Base-by-base conservation (phyloP, 805 yeast genomes). In the Tetrapisispora iriomotensis region DNA sequence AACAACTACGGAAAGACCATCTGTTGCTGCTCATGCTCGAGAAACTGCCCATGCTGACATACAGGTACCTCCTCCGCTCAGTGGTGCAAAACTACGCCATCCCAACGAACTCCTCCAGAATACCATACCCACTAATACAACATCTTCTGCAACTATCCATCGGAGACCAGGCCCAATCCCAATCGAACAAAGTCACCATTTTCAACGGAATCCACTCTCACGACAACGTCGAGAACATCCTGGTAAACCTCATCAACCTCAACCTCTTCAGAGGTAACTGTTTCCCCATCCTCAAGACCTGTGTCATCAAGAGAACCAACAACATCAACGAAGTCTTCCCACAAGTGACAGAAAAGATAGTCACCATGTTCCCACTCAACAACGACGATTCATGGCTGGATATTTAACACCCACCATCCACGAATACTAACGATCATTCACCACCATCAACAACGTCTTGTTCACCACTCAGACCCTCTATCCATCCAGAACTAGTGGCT, bases 41-140 rank as follows among this genome's bases (percentile, higher is more conserved):
- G 32, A 72, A 70, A 44, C 46, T 66, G 12, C 60, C 65, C 8
- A 50, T 72, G 28, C 47, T 72, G 2, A 49, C 71, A 0, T 53
- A 71, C 14, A 56, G 77, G 39, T 70, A 71, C 39, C 41, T 58
- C 13, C 21, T 61, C 7, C 48, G 52, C 36, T 40, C 37, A 2
- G 43, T 49, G 10, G 42, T 60, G 13, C 40, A 38, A 20, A 35
- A 42, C 2, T 50, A 45, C 40, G 43, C 51, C 3, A 36, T 53
- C 8, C 41, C 50, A 7, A 42, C 45, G 29, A 38, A 41, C 14
- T 30, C 50, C 1, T 57, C 58, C 27, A 57, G 56, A 40, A 31
- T 60, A 3, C 53, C 60, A 2, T 61, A 58, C 37, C 34, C 47
- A 12, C 37, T 47, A 6, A 36, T 56, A 6, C 47, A 50, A 20